phyloP scores from a whole-genome alignment of 176 grass and related monocot species.

The Cenchrus fungigraminus region DNA sequence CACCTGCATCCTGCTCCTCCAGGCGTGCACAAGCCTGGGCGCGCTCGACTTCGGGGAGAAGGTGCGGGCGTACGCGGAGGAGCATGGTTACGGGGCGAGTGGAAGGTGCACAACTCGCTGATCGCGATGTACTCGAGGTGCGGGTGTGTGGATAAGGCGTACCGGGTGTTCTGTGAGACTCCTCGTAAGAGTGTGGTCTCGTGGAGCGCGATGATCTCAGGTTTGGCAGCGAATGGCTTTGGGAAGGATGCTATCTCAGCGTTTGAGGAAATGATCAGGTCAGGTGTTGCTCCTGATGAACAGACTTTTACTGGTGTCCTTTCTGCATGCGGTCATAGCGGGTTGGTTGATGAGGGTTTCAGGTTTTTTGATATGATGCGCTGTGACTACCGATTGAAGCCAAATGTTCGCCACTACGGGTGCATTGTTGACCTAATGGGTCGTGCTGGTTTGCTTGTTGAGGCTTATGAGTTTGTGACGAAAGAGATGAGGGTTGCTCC shows the following conservation, averaged over 20 bases:
- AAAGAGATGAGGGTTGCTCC: slow-evolving; percentile 53
- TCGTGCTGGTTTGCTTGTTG: slow-evolving; percentile 65
- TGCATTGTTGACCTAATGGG: slow-evolving; percentile 78
- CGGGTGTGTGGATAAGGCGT: slow-evolving; percentile 60
- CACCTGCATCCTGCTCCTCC: slow-evolving; percentile 70
- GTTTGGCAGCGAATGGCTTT: slow-evolving; percentile 66
- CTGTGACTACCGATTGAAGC: slow-evolving; percentile 43
- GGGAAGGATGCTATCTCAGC: slow-evolving; percentile 55
- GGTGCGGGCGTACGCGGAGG: slow-evolving; percentile 46
- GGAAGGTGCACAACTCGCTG: slow-evolving; percentile 63
- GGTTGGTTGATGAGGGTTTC: slow-evolving; percentile 68
- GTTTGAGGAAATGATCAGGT: slow-evolving; percentile 59
- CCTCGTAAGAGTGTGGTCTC: slow-evolving; percentile 61
- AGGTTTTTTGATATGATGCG: slow-evolving; percentile 69
- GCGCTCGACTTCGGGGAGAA: slow-evolving; percentile 59
- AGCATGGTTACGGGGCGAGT: slow-evolving; percentile 41
- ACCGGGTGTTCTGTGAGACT: slow-evolving; percentile 52
- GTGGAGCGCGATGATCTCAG: slow-evolving; percentile 73
- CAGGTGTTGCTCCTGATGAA: slow-evolving; percentile 61
- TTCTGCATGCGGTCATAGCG: slow-evolving; percentile 73
- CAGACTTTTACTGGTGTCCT: slow-evolving; percentile 75
- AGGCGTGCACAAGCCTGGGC: slow-evolving; percentile 60
- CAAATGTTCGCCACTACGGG: slow-evolving; percentile 67
- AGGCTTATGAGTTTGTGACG: slow-evolving; percentile 59
- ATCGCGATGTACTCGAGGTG: slow-evolving; percentile 70